Evolutionary conservation across 768 basidiomycete genomes (phyloP).

Genomic region (Termitomyces sp.): DNA sequence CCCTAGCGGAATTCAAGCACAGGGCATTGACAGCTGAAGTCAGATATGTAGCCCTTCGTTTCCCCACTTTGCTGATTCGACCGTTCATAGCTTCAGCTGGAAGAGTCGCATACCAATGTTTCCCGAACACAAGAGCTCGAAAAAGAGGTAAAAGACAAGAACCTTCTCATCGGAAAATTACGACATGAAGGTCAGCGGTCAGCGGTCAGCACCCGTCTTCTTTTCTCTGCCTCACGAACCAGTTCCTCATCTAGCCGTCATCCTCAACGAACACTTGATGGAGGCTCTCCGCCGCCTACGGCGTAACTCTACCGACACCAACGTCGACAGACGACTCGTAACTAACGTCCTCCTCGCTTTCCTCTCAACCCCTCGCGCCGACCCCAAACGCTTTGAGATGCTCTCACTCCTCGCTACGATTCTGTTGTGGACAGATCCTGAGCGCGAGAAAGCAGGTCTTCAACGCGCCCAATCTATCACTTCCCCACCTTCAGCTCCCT

Average conservation of each 20-base stretch:
- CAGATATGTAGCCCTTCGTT: constrained; percentile 10
- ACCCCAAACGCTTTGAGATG: constrained; percentile 97
- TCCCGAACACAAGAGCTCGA: constrained; percentile 69
- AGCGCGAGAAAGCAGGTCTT: constrained; percentile 88
- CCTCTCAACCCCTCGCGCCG: constrained; percentile 83
- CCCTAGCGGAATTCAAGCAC: constrained; percentile 86
- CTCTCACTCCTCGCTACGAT: constrained; percentile 82
- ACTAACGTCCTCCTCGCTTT: constrained; percentile 92
- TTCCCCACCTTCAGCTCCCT: constrained; percentile 15
- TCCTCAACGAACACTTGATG: constrained; percentile 95
- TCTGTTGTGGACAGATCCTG: constrained; percentile 87
- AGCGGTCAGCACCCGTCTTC: constrained; percentile 34
- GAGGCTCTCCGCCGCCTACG: constrained; percentile 95
- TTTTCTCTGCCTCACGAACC: neutral
- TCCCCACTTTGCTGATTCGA: neutral
- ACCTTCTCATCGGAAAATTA: constrained; percentile 88
- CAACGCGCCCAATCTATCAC: constrained; percentile 41
- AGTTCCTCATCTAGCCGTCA: constrained; percentile 60
- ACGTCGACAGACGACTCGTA: constrained; percentile 90
- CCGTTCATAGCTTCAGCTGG: constrained; percentile 54
- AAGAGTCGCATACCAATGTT: constrained; percentile 65
- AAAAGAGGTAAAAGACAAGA: constrained; percentile 94
- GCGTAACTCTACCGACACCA: constrained; percentile 80
- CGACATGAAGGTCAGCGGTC: constrained; percentile 76
- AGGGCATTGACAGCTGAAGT: constrained; percentile 88